These are phyloP conservation scores for Orobanche coerulescens DNA, from an alignment of 257 asterid genomes.

Conservation along the genomic window DNA sequence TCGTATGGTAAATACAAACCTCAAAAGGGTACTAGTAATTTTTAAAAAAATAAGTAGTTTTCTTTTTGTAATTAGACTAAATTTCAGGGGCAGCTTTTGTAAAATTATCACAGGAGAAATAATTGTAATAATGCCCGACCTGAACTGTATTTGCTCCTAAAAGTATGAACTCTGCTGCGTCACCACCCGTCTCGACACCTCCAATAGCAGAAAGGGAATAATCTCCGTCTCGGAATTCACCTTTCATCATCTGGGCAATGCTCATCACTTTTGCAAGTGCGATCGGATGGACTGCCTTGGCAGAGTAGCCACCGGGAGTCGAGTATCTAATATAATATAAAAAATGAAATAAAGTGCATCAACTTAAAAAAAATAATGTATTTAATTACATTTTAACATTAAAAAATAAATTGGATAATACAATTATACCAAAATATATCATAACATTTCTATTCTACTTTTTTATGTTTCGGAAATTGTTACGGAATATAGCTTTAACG, in stretches of 20 bases:
- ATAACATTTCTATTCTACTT: too few species aligned
- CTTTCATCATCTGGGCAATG: conserved; percentile 81
- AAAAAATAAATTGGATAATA: too few species aligned
- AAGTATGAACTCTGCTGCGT: conserved; percentile 95
- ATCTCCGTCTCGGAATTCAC: conserved; percentile 53
- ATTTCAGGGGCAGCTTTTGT: not conserved
- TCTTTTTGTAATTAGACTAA: not conserved
- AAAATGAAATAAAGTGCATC: too few species aligned
- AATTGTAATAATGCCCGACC: conserved; percentile 33
- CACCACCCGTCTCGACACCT: conserved; percentile 88
- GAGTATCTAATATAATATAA: conserved; percentile 90
- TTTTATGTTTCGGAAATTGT: too few species aligned
- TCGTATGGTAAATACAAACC: too few species aligned
- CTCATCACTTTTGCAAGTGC: conserved; percentile 96
- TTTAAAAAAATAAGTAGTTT: not conserved
- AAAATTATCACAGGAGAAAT: not conserved
- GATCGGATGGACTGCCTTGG: conserved; percentile 96
- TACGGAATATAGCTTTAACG: too few species aligned
- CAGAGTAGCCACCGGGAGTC: conserved; percentile 93
- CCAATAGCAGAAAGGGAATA: conserved; percentile 89
- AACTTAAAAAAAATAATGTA: too few species aligned
- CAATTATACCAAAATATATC: too few species aligned
- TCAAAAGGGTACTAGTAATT: not conserved
- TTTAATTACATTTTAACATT: too few species aligned
- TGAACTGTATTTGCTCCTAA: conserved; percentile 94